Conservation (phyloP, 1,284 basidiomycete species). For the Cryptococcus floricola region DNA sequence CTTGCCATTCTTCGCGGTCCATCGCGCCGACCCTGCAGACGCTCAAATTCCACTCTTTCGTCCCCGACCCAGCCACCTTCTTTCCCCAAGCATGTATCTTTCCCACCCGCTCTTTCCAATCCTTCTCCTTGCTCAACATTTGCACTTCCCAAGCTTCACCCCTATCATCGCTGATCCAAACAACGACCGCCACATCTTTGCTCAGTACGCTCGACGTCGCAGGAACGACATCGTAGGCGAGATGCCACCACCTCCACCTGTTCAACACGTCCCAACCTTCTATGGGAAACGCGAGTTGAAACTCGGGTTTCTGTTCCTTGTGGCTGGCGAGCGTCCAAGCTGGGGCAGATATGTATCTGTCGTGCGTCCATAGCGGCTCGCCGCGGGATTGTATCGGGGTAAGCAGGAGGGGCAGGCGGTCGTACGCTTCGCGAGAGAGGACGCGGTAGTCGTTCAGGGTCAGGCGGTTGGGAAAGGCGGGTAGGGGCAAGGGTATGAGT, state of each 20-base stretch:
- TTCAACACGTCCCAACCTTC: conserved; percentile 39
- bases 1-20: conserved; percentile 24
- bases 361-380: conserved; percentile 7
- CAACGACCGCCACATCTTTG: conserved; percentile 12
- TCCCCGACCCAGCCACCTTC: conserved; percentile 14
- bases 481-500: conserved; percentile 14
- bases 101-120: conserved; percentile 5
- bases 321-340: conserved; percentile 32
- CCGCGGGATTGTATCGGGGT: conserved; percentile 21
- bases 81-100: conserved; percentile 10
- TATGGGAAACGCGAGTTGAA: conserved; percentile 37
- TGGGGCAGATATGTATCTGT: conserved; percentile 21
- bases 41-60: conserved; percentile 29
- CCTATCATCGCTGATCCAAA: conserved; percentile 26
- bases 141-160: conserved; percentile 30
- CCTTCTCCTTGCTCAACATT: conserved; percentile 7
- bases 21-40: conserved; percentile 23
- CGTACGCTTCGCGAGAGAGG: conserved; percentile 34
- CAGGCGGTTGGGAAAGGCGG: not conserved
- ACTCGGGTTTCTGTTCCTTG: conserved; percentile 20
- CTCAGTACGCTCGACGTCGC: not conserved
- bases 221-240: conserved; percentile 18
- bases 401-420: conserved; percentile 20
- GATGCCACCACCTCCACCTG: conserved; percentile 31
- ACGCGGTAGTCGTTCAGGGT: not conserved